A percentile compares a stretch with the other conserved stretches of the same genome.
Evolutionary conservation across 176 grass and related monocot species (phyloP).

Genomic region (Canna indica): DNA sequence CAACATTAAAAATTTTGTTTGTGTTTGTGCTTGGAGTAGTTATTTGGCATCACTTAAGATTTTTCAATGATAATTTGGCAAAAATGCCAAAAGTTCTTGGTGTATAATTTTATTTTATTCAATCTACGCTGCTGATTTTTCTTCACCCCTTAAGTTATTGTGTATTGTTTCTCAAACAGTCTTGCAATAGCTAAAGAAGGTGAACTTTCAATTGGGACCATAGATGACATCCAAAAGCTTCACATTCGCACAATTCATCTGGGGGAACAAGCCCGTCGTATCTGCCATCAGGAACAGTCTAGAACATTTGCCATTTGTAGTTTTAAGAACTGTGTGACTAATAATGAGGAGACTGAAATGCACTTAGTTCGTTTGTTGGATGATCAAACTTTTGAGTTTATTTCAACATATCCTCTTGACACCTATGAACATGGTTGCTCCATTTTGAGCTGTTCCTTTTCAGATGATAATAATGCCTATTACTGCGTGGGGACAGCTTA

Average conservation of each 20-base stretch:
- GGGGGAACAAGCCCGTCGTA: constrained; percentile 70
- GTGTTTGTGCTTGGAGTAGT: not conserved
- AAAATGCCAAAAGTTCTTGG: not conserved
- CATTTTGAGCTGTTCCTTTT: constrained; percentile 79
- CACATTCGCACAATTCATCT: constrained; percentile 85
- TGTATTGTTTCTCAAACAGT: constrained; percentile 28
- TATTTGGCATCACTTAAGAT: not conserved
- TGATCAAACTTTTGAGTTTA: constrained; percentile 80
- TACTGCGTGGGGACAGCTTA: constrained; percentile 91
- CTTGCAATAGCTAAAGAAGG: constrained; percentile 96
- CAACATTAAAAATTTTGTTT: not conserved
- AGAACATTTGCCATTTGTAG: constrained; percentile 70
- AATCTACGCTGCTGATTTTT: not conserved
- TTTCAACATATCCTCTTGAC: constrained; percentile 67
- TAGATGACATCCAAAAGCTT: constrained; percentile 87
- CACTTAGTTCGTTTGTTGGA: constrained; percentile 77
- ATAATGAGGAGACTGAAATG: constrained; percentile 53
- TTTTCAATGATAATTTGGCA: not conserved
- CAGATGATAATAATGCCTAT: constrained; percentile 79
- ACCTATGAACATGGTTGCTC: constrained; percentile 78
- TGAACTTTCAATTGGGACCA: constrained; percentile 84
- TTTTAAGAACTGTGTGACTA: constrained; percentile 40
- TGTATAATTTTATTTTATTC: not conserved
- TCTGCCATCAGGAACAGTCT: constrained; percentile 87
- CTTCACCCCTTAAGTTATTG: not conserved